Evolutionary conservation across 306 rosid species (phyloP).

Genomic region (Cicer yamashitae): DNA sequence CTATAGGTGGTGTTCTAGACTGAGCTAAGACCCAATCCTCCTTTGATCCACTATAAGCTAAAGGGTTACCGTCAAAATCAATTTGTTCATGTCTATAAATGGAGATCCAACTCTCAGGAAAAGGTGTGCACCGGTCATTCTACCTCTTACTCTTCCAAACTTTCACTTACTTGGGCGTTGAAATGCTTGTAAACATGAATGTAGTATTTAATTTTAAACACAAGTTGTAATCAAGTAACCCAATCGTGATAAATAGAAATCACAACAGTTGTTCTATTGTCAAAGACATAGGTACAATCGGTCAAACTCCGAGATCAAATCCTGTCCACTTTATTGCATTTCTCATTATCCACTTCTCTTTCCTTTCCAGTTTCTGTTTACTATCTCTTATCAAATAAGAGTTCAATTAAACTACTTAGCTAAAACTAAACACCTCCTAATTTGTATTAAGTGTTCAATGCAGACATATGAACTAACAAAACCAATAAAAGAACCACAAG

Average conservation of each 20-base stretch:
- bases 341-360: not conserved
- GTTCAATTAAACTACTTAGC: not conserved
- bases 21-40: not conserved
- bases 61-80: not conserved
- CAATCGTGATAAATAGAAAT: not conserved
- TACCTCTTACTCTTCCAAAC: too few relatives aligned
- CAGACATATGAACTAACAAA: slow-evolving; percentile 24
- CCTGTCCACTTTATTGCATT: not conserved
- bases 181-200: not conserved
- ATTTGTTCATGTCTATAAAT: not conserved
- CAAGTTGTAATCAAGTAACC: not conserved
- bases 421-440: not conserved
- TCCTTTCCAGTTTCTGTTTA: not conserved
- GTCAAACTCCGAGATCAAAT: not conserved
- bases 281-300: not conserved
- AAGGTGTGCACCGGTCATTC: not conserved
- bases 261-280: not conserved
- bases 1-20: too few relatives aligned
- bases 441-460: slow-evolving; percentile 13
- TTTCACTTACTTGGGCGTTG: not conserved
- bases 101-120: not conserved
- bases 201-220: not conserved
- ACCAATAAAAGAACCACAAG: not conserved
- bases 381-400: not conserved
- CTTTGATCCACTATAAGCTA: not conserved